phyloP scores from a whole-genome alignment of 306 rosid species.

The Crataegus laevigata region DNA sequence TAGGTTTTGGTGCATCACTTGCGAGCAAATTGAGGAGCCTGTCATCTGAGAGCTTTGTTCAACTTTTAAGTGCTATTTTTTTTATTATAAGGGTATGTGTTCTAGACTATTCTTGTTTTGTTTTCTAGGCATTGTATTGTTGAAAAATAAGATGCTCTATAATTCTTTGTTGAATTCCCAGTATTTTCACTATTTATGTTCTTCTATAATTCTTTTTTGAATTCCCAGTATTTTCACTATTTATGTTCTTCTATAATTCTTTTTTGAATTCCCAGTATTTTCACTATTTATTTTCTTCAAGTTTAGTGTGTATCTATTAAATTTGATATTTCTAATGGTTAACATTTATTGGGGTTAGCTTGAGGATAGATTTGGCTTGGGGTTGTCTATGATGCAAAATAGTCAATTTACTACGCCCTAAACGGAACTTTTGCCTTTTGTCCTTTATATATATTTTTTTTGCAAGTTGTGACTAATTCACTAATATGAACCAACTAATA shows the following conservation, averaged over 20 bases:
- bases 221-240: not conserved
- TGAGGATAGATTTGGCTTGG: not conserved
- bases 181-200: not conserved
- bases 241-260: not conserved
- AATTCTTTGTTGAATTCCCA: not conserved
- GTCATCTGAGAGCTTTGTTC: conserved; percentile 93
- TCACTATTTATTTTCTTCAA: not conserved
- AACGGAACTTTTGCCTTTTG: not conserved
- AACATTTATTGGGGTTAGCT: not conserved
- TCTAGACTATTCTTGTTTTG: conserved; percentile 29
- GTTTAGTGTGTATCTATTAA: not conserved
- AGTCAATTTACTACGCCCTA: not conserved
- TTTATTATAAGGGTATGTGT: conserved; percentile 85
- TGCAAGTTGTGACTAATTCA: not conserved
- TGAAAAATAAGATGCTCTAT: not conserved
- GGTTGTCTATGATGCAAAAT: not conserved
- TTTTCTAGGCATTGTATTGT: not conserved
- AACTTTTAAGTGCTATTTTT: conserved; percentile 85
- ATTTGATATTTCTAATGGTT: not conserved
- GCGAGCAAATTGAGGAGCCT: conserved; percentile 97
- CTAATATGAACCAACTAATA: not conserved
- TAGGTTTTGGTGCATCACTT: conserved; percentile 94
- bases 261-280: not conserved
- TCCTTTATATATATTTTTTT: not conserved
- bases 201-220: no score